Evolutionary conservation across 208 protist species (phyloP), one percentile per base, ranked within the genome.

Genomic region (Angomonas desouzai): DNA sequence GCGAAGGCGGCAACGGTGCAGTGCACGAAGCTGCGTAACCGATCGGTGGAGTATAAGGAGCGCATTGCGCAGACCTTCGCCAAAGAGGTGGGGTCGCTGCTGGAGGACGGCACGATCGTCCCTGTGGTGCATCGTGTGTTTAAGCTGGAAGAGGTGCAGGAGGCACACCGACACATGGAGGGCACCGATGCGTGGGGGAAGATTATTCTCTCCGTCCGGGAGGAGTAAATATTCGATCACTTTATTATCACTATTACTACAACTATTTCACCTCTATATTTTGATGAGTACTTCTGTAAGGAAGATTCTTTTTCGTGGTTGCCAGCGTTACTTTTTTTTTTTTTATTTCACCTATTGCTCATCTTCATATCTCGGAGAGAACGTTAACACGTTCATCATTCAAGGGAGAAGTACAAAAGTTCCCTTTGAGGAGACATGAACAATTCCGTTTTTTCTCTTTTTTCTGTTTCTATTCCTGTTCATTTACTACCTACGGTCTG

Each of bases 1-100:
- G 74, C 74, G 1, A 79, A 91, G 65, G 70, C 85, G 7, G 81
- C 76, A 0, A 68, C 72, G 27, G 59, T 94, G 53, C 70, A 85
- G 48, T 94, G 89, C 64, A 87, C 85, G 20, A 90, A 79, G 59
- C 72, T 92, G 20, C 85, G 89, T 29, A 75, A 74, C 64, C 76
- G 85, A 51, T 57, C 61, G 18, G 48, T 68, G 25, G 76, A 72
- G 22, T 94, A 91, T 71, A 88, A 87, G 63, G 66, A 73, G 51
- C 47, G 67, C 29, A 66, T 94, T 10, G 79, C 91, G 16, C 22
- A 49, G 29, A 62, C 55, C 29, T 91, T 94, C 43, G 62, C 72
- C 61, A 61, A 72, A 68, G 87, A 87, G 61, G 66, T 86, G 22
- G 64, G 89, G 23, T 81, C 87, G 38, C 72, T 79, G 70, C 61